Evolutionary conservation across 345 rosid species (phyloP).

Genomic region (Ricinus communis): DNA sequence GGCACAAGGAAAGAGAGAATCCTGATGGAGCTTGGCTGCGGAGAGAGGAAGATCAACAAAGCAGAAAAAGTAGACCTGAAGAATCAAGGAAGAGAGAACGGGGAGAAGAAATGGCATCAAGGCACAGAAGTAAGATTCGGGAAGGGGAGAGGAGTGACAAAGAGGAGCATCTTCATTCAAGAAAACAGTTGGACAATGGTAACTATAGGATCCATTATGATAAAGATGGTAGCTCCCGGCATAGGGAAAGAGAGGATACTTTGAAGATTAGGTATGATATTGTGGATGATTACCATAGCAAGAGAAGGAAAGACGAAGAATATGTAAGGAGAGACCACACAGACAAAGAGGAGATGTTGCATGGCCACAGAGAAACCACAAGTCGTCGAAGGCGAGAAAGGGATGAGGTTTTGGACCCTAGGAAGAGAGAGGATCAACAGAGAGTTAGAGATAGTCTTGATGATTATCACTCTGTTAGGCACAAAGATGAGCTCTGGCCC

Average conservation of each 20-base stretch:
- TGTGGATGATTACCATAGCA: slow-evolving; percentile 62
- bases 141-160: slow-evolving; percentile 66
- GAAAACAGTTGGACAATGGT: slow-evolving; percentile 78
- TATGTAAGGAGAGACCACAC: slow-evolving; percentile 52
- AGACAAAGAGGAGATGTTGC: slow-evolving; percentile 62
- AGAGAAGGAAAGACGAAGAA: slow-evolving; percentile 81
- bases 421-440: slow-evolving; percentile 76
- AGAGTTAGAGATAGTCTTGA: slow-evolving; percentile 72
- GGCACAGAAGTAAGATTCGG: slow-evolving; percentile 64
- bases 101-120: slow-evolving; percentile 65
- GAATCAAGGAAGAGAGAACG: slow-evolving; percentile 70
- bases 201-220: slow-evolving; percentile 52
- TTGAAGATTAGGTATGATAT: slow-evolving; percentile 54
- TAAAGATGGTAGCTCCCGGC: slow-evolving; percentile 50
- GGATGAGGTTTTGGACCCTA: slow-evolving; percentile 63
- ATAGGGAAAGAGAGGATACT: slow-evolving; percentile 62
- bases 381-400: slow-evolving; percentile 76
- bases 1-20: slow-evolving; percentile 67
- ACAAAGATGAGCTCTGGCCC: slow-evolving; percentile 66
- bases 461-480: slow-evolving; percentile 66
- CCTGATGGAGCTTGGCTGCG: slow-evolving; percentile 57
- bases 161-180: slow-evolving; percentile 56
- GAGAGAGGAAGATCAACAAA: slow-evolving; percentile 58
- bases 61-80: slow-evolving; percentile 62
- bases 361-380: slow-evolving; percentile 58